A percentile compares a stretch with the other conserved stretches of the same genome.
phyloP scores from a whole-genome alignment of 345 rosid genomes.

The Syzygium oleosum region DNA sequence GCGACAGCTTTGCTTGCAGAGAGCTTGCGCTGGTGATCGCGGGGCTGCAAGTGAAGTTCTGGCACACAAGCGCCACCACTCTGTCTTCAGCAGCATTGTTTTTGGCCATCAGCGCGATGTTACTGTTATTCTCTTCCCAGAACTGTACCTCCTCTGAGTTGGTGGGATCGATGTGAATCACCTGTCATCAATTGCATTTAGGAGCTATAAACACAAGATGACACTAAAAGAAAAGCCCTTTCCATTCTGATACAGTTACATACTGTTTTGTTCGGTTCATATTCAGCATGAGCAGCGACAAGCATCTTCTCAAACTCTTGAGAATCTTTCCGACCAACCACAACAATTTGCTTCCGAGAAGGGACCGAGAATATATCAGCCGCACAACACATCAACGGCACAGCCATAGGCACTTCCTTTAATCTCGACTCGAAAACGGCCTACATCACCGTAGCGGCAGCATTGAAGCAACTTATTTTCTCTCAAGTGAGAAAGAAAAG shows the following conservation, averaged over 20 bases:
- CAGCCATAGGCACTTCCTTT: constrained; percentile 76
- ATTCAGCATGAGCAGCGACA: constrained; percentile 59
- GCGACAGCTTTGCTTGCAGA: not conserved
- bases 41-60: constrained; percentile 82
- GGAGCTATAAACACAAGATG: not conserved
- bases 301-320: constrained; percentile 57
- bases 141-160: constrained; percentile 53
- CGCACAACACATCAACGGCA: constrained; percentile 88
- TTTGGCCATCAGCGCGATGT: constrained; percentile 53
- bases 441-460: constrained; percentile 17
- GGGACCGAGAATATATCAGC: constrained; percentile 62
- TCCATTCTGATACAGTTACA: not conserved
- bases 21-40: constrained; percentile 30
- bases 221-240: not conserved
- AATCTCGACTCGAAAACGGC: constrained; percentile 77
- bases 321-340: constrained; percentile 52
- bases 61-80: constrained; percentile 78
- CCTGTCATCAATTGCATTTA: constrained; percentile 26
- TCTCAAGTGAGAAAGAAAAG: not conserved
- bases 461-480: not conserved
- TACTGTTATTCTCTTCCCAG: constrained; percentile 60
- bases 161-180: constrained; percentile 67
- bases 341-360: constrained; percentile 55
- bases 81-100: constrained; percentile 36
- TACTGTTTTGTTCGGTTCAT: constrained; percentile 79